Evolutionary conservation across 257 asterid species (phyloP).

Genomic region (Solanum peruvianum): DNA sequence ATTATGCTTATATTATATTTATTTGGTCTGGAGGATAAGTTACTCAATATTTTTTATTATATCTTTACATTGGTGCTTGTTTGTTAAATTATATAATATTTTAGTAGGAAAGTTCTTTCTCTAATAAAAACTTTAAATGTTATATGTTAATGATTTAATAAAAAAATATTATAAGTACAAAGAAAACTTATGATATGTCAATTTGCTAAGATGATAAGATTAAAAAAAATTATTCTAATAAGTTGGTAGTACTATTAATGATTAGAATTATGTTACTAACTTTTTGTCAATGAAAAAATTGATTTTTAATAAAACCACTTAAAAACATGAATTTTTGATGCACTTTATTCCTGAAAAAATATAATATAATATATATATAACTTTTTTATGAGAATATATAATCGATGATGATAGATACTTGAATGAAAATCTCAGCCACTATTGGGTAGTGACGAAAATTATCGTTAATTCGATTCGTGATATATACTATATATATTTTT

Average conservation of each 20-base stretch:
- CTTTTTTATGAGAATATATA: no score
- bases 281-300: not conserved
- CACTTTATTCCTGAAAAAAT: not conserved
- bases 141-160: not conserved
- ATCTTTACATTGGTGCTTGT: not conserved
- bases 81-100: not conserved
- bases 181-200: not conserved
- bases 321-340: not conserved
- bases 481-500: no score
- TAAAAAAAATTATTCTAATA: not conserved
- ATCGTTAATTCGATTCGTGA: no score
- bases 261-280: not conserved
- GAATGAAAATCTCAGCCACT: not conserved
- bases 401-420: not conserved
- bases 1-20: not conserved
- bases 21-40: not conserved
- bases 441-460: rapidly evolving
- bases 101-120: not conserved
- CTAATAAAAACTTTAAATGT: not conserved
- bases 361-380: not conserved
- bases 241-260: not conserved
- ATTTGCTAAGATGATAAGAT: not conserved
- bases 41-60: not conserved
- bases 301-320: not conserved
- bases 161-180: not conserved